phyloP scores from a whole-genome alignment of 176 grass and related monocot genomes.

The Elaeis guineensis region DNA sequence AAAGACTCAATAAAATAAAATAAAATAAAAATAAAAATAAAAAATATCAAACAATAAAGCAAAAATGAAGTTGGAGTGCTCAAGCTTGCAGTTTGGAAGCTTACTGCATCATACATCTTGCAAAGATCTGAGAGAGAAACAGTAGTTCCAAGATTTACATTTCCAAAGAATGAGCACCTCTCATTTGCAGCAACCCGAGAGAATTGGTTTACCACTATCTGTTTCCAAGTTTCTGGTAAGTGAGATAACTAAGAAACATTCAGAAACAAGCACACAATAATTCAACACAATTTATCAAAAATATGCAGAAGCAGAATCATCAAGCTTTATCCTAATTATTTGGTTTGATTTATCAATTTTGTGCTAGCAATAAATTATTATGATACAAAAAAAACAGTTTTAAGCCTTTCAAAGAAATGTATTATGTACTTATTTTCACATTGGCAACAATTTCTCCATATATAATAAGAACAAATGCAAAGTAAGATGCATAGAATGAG shows the following conservation, averaged over 20 bases:
- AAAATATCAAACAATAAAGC: not conserved
- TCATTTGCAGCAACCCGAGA: constrained; percentile 71
- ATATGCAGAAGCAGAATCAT: too few species aligned
- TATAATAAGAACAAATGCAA: too few species aligned
- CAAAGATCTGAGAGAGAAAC: constrained; percentile 59
- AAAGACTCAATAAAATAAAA: not conserved
- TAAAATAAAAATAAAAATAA: not conserved
- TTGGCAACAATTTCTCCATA: too few species aligned
- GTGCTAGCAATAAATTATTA: too few species aligned
- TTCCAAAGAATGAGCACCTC: constrained; percentile 72
- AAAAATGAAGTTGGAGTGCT: not conserved
- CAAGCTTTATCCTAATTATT: too few species aligned
- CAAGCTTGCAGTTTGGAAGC: constrained; percentile 13
- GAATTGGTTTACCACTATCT: constrained; percentile 98
- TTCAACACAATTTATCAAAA: not conserved
- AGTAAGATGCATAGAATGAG: too few species aligned
- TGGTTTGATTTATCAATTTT: too few species aligned
- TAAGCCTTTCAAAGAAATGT: too few species aligned
- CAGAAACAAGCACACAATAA: constrained; percentile 15
- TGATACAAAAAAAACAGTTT: too few species aligned
- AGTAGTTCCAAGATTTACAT: constrained; percentile 68
- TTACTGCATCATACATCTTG: constrained; percentile 68
- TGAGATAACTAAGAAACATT: constrained; percentile 13
- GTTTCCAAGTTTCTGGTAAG: constrained; percentile 36
- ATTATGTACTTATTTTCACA: too few species aligned